These are phyloP conservation scores for Inga laurina DNA, from an alignment of 306 rosid genomes.

Conservation along the genomic window DNA sequence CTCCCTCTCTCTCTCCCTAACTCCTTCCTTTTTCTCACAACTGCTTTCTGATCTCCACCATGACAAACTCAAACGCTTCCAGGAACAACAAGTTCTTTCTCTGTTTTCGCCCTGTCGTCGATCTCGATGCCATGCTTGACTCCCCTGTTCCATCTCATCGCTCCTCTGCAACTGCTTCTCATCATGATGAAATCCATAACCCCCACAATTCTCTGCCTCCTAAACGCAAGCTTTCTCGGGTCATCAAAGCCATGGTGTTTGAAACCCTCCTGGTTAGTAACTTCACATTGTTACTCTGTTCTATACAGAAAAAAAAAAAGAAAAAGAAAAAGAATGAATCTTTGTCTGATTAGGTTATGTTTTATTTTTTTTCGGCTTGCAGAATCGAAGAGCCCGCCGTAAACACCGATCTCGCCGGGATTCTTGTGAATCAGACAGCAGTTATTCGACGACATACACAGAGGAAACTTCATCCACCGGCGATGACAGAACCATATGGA, in stretches of 20 bases:
- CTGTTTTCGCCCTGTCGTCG: conserved; percentile 74
- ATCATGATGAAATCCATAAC: neutral
- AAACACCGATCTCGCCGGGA: conserved; percentile 29
- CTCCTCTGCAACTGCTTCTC: neutral
- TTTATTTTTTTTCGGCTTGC: conserved; percentile 22
- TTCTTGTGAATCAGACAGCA: conserved; percentile 34
- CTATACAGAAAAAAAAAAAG: too few species aligned
- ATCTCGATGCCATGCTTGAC: conserved; percentile 53
- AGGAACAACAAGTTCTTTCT: conserved; percentile 60
- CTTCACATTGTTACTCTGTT: neutral
- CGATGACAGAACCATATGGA: conserved; percentile 10
- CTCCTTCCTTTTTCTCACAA: neutral
- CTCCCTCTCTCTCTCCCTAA: neutral
- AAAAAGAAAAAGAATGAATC: neutral
- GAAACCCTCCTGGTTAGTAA: conserved; percentile 65
- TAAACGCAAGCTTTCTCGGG: conserved; percentile 46
- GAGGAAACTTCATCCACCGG: conserved; percentile 18
- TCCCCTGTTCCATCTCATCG: conserved; percentile 21
- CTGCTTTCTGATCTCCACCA: conserved; percentile 3
- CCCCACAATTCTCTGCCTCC: conserved; percentile 30
- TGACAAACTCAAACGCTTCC: conserved; percentile 54
- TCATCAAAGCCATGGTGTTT: conserved; percentile 55
- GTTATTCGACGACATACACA: conserved; percentile 23
- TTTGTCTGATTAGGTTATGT: neutral
- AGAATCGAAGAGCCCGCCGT: conserved; percentile 50